A percentile compares a stretch with the other conserved stretches of the same genome.
Conservation (phyloP, 1,284 basidiomycete species). For the Ceratobasidium sp. region DNA sequence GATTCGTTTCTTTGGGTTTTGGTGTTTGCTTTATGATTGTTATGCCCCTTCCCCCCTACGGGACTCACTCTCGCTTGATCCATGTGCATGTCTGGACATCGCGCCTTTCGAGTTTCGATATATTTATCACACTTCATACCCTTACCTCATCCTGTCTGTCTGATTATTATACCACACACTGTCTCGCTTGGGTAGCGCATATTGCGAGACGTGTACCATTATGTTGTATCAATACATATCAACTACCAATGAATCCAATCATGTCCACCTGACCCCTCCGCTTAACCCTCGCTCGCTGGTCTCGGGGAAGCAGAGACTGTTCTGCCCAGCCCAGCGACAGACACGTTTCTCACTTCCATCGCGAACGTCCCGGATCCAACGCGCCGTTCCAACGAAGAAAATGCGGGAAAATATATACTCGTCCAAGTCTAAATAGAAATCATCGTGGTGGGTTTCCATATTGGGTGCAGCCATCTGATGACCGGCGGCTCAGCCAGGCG, state of each 20-base stretch:
- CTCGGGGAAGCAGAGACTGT: not conserved
- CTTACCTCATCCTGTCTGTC: not conserved
- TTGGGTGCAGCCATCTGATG: not conserved
- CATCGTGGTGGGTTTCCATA: not conserved
- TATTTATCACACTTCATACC: constrained; percentile 24
- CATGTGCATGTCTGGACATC: constrained; percentile 26
- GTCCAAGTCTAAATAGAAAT: not conserved
- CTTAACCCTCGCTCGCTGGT: not conserved
- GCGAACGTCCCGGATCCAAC: not conserved
- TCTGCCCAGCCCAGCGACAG: not conserved
- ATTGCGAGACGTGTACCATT: not conserved
- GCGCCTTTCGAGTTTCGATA: not conserved
- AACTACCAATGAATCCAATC: not conserved
- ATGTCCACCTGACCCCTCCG: constrained; percentile 1
- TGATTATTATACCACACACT: not conserved
- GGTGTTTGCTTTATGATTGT: not conserved
- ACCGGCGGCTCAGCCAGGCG: not conserved
- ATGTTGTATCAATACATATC: not conserved
- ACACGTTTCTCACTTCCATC: not conserved
- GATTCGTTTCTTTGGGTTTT: not conserved
- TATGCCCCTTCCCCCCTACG: constrained; percentile 18
- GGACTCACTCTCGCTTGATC: constrained; percentile 3
- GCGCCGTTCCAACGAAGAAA: not conserved
- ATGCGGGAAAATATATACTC: not conserved
- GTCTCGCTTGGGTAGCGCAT: not conserved